Evolutionary conservation across 1,284 basidiomycete species (phyloP).

Genomic region (Hypsizygus ulmarius): DNA sequence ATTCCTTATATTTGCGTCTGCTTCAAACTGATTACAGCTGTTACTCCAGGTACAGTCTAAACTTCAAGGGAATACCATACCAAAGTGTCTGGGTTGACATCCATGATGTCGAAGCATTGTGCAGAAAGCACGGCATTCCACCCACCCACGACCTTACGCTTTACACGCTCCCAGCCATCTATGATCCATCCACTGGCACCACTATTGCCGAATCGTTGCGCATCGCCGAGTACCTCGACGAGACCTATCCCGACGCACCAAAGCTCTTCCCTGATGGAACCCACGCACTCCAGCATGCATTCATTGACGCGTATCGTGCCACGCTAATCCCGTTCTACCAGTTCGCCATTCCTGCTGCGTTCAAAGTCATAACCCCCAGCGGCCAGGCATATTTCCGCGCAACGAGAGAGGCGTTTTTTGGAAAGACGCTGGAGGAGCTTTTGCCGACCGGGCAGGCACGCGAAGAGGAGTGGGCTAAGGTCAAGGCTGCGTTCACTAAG

Average conservation of each 20-base stretch:
- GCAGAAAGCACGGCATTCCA: background rate
- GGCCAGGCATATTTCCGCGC: conserved; percentile 23
- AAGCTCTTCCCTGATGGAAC: conserved; percentile 24
- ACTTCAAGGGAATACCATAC: conserved; percentile 1
- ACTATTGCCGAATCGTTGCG: conserved; percentile 38
- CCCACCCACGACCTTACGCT: background rate
- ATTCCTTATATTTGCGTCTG: background rate
- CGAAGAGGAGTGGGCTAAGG: conserved; percentile 21
- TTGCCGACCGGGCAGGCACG: conserved; percentile 19
- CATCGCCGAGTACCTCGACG: conserved; percentile 48
- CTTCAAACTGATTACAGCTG: background rate
- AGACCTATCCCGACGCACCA: conserved; percentile 41
- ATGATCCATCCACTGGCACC: conserved; percentile 31
- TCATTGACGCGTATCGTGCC: conserved; percentile 12
- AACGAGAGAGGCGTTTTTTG: conserved; percentile 19
- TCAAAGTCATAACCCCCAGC: conserved; percentile 17
- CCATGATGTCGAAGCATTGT: background rate
- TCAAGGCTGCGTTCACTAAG: conserved; percentile 19
- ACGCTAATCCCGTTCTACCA: conserved; percentile 13
- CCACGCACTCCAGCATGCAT: conserved; percentile 17
- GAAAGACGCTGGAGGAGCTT: conserved; percentile 22
- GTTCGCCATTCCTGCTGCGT: conserved; percentile 20
- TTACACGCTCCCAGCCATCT: conserved; percentile 39
- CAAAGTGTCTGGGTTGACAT: background rate
- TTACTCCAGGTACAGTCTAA: background rate